These are phyloP conservation scores for Pelargonium nanum DNA, from an alignment of 345 rosid species.

Conservation along the genomic window DNA sequence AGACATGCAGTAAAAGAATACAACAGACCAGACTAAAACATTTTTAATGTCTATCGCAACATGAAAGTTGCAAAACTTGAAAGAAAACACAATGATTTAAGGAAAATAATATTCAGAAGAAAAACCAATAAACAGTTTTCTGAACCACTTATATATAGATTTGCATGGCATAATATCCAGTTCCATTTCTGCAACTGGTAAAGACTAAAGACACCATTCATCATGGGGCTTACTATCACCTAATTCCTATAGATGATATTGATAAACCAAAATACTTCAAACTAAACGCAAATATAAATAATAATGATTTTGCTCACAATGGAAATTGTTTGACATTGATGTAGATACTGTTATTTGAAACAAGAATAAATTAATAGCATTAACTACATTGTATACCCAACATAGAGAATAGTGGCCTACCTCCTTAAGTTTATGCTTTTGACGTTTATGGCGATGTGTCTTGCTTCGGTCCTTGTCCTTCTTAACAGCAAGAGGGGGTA, in stretches of 20 bases:
- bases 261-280: background rate
- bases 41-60: background rate
- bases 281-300: too few relatives aligned
- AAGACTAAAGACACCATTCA: background rate
- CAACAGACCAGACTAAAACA: background rate
- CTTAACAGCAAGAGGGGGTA: constrained; percentile 14
- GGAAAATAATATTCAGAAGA: too few relatives aligned
- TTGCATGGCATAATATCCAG: too few relatives aligned
- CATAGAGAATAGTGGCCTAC: constrained; percentile 31
- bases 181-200: background rate
- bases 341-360: background rate
- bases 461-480: constrained; percentile 71
- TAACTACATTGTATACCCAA: background rate
- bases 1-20: background rate
- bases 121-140: too few relatives aligned
- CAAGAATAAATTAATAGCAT: background rate
- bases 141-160: too few relatives aligned
- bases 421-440: constrained; percentile 70
- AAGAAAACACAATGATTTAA: background rate
- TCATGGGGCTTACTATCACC: background rate
- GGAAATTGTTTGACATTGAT: background rate
- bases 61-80: background rate
- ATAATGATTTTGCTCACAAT: background rate
- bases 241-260: background rate
- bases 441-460: constrained; percentile 58